phyloP scores from a whole-genome alignment of 2,329 filamentous ascomycete species.

The Penicillium sp. region DNA sequence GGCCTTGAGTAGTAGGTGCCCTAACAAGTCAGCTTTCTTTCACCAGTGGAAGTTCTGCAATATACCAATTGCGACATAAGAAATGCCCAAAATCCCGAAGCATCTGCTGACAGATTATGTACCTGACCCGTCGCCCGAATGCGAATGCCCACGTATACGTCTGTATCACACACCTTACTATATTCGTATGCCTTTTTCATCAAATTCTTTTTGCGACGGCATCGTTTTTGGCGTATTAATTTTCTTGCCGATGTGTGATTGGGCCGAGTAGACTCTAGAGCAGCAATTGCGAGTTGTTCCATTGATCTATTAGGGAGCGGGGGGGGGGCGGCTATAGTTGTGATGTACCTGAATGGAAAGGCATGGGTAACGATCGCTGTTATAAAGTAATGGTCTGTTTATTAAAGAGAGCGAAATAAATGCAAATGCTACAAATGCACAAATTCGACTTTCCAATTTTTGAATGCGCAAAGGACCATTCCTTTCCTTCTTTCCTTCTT shows the following conservation, averaged over 20 bases:
- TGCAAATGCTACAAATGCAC: background rate
- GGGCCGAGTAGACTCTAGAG: background rate
- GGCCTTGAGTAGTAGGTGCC: background rate
- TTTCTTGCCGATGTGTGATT: constrained; percentile 2
- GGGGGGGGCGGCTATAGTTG: background rate
- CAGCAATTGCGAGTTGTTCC: background rate
- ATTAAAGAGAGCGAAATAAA: background rate
- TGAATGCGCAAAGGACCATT: background rate
- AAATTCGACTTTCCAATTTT: background rate
- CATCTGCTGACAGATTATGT: constrained; percentile 18
- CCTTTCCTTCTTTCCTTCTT: background rate
- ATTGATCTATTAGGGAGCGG: too few relatives aligned
- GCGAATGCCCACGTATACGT: constrained; percentile 21
- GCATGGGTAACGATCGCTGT: background rate
- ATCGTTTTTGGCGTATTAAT: constrained; percentile 10
- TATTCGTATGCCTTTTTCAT: constrained; percentile 17
- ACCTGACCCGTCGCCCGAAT: constrained; percentile 13
- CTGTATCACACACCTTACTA: constrained; percentile 16
- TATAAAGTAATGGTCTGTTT: background rate
- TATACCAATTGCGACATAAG: constrained; percentile 10
- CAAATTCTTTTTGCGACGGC: constrained; percentile 10
- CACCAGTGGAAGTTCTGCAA: background rate
- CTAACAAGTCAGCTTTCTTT: background rate
- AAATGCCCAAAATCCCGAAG: constrained; percentile 13
- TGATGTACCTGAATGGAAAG: background rate